A percentile compares a stretch with the other conserved stretches of the same genome.
phyloP scores from a whole-genome alignment of 345 rosid genomes.

The Aethionema arabicum region DNA sequence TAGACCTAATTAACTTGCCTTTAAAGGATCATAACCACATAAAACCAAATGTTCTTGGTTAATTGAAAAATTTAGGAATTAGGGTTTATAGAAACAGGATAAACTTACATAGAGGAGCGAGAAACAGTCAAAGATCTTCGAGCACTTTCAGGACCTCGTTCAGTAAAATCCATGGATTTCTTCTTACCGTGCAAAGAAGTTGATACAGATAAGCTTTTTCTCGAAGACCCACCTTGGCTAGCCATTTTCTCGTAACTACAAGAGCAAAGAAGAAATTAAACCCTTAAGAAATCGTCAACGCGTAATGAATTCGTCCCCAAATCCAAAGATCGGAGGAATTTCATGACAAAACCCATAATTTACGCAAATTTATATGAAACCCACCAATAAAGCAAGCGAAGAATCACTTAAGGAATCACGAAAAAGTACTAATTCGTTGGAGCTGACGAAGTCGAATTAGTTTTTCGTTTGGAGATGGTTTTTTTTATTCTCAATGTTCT shows the following conservation, averaged over 20 bases:
- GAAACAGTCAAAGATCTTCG: conserved; percentile 65
- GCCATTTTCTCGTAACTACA: conserved; percentile 49
- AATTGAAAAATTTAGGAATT: background rate
- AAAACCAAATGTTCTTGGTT: background rate
- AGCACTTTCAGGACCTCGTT: conserved; percentile 45
- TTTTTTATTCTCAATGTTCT: conserved; percentile 22
- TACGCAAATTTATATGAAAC: background rate
- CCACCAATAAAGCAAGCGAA: background rate
- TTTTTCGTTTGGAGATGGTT: conserved; percentile 11
- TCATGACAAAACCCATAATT: background rate
- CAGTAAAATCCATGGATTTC: conserved; percentile 50
- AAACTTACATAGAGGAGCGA: conserved; percentile 61
- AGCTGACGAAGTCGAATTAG: conserved; percentile 15
- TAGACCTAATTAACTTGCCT: background rate
- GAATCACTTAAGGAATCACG: background rate
- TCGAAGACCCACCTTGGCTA: conserved; percentile 67
- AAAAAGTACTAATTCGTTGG: conserved; percentile 4
- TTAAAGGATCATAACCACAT: conserved; percentile 3
- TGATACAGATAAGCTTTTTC: conserved; percentile 57
- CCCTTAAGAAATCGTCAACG: conserved; percentile 23
- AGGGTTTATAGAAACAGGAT: background rate
- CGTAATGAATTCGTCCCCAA: background rate
- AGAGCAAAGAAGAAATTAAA: background rate
- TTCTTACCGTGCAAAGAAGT: conserved; percentile 49
- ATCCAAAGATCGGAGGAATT: conserved; percentile 11